These are phyloP conservation scores for Stemphylium lycopersici DNA, from an alignment of 2,329 filamentous ascomycete species.

Conservation along the genomic window DNA sequence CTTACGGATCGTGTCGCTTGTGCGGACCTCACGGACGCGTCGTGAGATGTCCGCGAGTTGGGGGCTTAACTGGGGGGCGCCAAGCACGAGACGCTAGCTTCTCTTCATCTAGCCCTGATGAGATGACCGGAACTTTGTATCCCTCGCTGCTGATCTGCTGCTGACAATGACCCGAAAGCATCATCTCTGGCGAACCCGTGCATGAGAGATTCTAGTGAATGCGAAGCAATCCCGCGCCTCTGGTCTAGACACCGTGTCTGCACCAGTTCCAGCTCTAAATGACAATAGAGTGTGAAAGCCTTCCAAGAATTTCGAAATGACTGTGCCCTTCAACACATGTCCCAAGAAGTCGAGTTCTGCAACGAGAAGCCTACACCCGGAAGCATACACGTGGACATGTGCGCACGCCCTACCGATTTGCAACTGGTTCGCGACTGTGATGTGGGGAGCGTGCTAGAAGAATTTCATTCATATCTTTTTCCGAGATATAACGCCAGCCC, in stretches of 20 bases:
- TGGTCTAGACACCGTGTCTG: neutral
- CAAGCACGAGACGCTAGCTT: slow-evolving; percentile 4
- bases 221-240: neutral
- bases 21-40: neutral
- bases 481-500: slow-evolving; percentile 42
- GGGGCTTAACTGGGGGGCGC: slow-evolving; percentile 2
- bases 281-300: neutral
- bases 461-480: slow-evolving; percentile 47
- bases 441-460: slow-evolving; percentile 32
- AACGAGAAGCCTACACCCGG: neutral
- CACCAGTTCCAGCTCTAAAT: neutral
- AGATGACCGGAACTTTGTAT: neutral
- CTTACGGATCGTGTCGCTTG: slow-evolving; percentile 9
- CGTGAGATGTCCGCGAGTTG: neutral
- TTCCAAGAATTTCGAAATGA: neutral
- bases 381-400: neutral
- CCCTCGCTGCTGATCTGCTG: slow-evolving; percentile 3
- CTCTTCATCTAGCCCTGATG: neutral
- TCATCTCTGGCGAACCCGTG: neutral
- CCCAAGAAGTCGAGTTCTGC: neutral
- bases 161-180: neutral
- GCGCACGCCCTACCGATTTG: neutral
- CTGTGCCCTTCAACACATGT: neutral
- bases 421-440: neutral
- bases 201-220: neutral